Evolutionary conservation across 2,329 filamentous ascomycete species (phyloP), one percentile per base, ranked within the genome.

Genomic region (Penicillium sp.): DNA sequence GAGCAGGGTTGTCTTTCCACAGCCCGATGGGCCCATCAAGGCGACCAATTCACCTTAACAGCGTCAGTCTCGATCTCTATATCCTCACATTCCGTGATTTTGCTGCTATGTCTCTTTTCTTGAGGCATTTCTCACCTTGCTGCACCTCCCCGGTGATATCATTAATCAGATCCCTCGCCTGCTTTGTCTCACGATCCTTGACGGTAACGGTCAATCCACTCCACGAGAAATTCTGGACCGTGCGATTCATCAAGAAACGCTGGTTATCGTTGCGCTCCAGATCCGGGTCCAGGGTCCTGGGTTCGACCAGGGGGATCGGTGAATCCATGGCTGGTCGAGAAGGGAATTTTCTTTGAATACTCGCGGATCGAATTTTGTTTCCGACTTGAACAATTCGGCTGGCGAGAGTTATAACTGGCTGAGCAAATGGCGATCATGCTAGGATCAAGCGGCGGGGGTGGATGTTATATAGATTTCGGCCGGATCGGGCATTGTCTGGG

Each of bases 1-100:
- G 31, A 96, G 80, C 0, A 96, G 80, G 0, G 91, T 95, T 0
- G 91, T 94, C 72, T 96, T 96, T 47, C 91, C 91, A 53, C 84
- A 77, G 23, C 78, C 77, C n/a, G 78, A 84, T 8, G 90, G 90
- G 21, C 91, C 91, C 89, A 95, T 93, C 42, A 95, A 74, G 34
- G 91, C 91, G 56, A 91, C 81, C 37, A 92, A 77, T 65, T 92
- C 87, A 26, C 89, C 90, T 80, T 66, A 26, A 34, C 8, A 49
- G n/a, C 14, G 18, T 16, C 5, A 21, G 24, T 11, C 3, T 42
- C 13, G 11, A 23, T 42, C 11, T 14, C 10, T 21, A 9, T 13
- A 23, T n/a, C n/a, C n/a, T n/a, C n/a, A n/a, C n/a, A n/a, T n/a
- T n/a, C n/a, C n/a, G n/a, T n/a, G n/a, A n/a, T n/a, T n/a, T n/a